A percentile compares a stretch with the other conserved stretches of the same genome.
phyloP scores from a whole-genome alignment of 2,329 filamentous ascomycete genomes.

The Ascochyta koolunga region DNA sequence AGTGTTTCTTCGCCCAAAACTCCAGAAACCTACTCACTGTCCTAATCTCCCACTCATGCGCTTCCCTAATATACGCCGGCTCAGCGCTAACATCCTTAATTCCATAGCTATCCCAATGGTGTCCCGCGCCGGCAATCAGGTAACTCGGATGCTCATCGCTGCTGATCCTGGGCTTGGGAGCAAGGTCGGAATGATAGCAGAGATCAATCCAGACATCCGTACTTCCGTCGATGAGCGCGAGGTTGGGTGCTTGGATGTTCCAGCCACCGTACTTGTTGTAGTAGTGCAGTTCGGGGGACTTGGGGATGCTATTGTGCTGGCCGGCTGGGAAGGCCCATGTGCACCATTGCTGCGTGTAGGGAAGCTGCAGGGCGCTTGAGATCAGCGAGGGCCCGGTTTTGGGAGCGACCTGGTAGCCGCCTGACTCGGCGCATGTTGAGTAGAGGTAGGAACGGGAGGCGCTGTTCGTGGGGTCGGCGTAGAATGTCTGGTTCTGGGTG shows the following conservation, averaged over 20 bases:
- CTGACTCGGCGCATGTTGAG: slow-evolving; percentile 57
- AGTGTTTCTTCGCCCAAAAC: slow-evolving; percentile 19
- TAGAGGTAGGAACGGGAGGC: slow-evolving; percentile 57
- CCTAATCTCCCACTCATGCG: slow-evolving; percentile 58
- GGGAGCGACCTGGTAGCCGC: slow-evolving; percentile 57
- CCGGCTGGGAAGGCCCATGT: slow-evolving; percentile 60
- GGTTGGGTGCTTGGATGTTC: slow-evolving; percentile 53
- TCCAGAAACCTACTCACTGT: slow-evolving; percentile 49
- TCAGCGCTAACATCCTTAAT: slow-evolving; percentile 51
- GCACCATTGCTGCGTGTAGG: slow-evolving; percentile 63
- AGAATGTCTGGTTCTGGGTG: slow-evolving; percentile 52
- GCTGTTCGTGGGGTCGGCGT: slow-evolving; percentile 52
- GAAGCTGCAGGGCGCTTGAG: slow-evolving; percentile 54
- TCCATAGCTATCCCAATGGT: slow-evolving; percentile 59
- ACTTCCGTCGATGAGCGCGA: slow-evolving; percentile 60
- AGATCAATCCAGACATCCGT: slow-evolving; percentile 61
- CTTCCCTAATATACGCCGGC: slow-evolving; percentile 59
- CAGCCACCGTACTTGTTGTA: slow-evolving; percentile 58
- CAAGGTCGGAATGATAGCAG: slow-evolving; percentile 57
- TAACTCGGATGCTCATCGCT: slow-evolving; percentile 56
- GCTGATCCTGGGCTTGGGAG: slow-evolving; percentile 43
- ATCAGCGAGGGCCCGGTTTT: slow-evolving; percentile 54
- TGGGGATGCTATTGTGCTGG: slow-evolving; percentile 53
- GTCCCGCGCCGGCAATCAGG: slow-evolving; percentile 58
- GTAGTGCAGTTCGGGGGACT: slow-evolving; percentile 50